phyloP scores from a whole-genome alignment of 148 eudicot genomes.

The Vaccinium darrowii region DNA sequence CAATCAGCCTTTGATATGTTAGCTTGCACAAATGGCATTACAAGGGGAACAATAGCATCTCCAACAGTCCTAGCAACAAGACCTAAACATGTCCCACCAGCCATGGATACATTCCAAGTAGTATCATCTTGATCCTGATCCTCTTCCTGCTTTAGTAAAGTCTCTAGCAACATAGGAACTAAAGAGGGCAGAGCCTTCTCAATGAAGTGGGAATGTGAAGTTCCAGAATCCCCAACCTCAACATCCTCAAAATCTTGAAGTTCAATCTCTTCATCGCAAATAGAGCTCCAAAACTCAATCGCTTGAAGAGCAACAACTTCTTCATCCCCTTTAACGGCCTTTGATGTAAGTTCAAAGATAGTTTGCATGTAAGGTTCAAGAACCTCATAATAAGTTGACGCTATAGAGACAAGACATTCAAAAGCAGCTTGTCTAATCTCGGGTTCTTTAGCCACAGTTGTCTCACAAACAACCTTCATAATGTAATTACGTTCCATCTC shows the following conservation, averaged over 20 bases:
- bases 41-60: slow-evolving; percentile 58
- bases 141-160: slow-evolving; percentile 67
- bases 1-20: slow-evolving; percentile 54
- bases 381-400: slow-evolving; percentile 61
- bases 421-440: slow-evolving; percentile 63
- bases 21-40: slow-evolving; percentile 65
- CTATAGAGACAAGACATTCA: slow-evolving; percentile 65
- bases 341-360: slow-evolving; percentile 55
- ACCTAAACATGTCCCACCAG: slow-evolving; percentile 74
- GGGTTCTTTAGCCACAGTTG: slow-evolving; percentile 43
- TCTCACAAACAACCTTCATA: slow-evolving; percentile 66
- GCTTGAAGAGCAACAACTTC: slow-evolving; percentile 73
- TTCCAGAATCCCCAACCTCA: slow-evolving; percentile 39
- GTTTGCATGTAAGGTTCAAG: slow-evolving; percentile 63
- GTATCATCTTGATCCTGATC: slow-evolving; percentile 69
- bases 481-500: slow-evolving; percentile 66
- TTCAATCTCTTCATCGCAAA: slow-evolving; percentile 68
- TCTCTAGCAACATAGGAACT: slow-evolving; percentile 60
- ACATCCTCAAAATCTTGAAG: slow-evolving; percentile 40
- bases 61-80: slow-evolving; percentile 68
- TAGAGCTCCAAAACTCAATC: slow-evolving; percentile 77
- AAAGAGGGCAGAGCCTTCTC: slow-evolving; percentile 52
- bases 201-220: slow-evolving; percentile 49
- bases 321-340: slow-evolving; percentile 56
- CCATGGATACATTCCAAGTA: slow-evolving; percentile 69